Evolutionary conservation across 495 filamentous ascomycete species (phyloP), one percentile per base, ranked within the genome.

Genomic region (Annulohypoxylon stygium): DNA sequence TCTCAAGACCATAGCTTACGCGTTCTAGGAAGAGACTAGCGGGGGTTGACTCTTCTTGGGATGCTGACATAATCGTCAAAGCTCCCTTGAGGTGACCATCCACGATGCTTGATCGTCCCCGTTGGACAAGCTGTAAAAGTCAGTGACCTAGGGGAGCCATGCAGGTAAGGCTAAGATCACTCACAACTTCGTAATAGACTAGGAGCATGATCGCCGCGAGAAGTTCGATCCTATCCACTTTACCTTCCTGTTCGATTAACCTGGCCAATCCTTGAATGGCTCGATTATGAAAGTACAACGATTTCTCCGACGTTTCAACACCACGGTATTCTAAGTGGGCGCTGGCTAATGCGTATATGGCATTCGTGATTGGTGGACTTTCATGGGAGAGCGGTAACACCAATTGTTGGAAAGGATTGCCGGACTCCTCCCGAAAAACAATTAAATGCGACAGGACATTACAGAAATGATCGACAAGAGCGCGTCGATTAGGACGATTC

Each of bases 171-270:
- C 14, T 10, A 45, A 8, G 8, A 12, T 80, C 87, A 80, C 87
- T 81, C 63, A 88, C 88, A 33, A 87, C 86, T 84, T 90, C 88
- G 63, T 90, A 90, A 75, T 90, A 90, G 16, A 90, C 82, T 1
- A 90, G 77, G 26, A 90, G 81, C 77, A 90, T 90, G 53, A 90
- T 88, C 9, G 87, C 86, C 2, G 87, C 88, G 18, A 90, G 76
- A 12, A 90, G 79, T 70, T 90, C 88, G 48, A 87, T 89, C 66
- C 84, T 79, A 59, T 84, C 84, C 37, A 81, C 79, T 62, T 80
- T 82, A 30, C 78, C 78, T 63, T 85, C 85, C 30, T 88, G 81
- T 61, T 88, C 82, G 73, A 90, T 89, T 34, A 89, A 73, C 73
- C 80, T 77, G 4, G 86, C 85, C n/a, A 90, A 78, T 0, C 87